Conservation (phyloP, 257 asterid genomes). For the Henckelia pumila region DNA sequence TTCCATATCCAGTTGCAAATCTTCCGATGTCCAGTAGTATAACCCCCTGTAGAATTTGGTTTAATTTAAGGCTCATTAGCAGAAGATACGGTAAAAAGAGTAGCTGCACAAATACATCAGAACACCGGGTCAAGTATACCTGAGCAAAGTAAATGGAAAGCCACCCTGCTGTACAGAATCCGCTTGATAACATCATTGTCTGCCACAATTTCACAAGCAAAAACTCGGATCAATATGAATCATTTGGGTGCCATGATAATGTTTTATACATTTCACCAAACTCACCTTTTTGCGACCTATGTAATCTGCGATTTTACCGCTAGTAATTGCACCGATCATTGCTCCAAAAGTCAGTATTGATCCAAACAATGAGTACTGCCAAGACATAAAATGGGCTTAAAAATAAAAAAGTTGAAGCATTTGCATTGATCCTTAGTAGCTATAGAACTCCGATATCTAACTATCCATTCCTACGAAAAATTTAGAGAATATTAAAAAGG, state of each 20-base stretch:
- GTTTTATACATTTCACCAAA: background rate
- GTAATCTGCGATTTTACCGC: slow-evolving; percentile 48
- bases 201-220: slow-evolving; percentile 19
- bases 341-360: slow-evolving; percentile 60
- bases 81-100: background rate
- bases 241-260: background rate
- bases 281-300: slow-evolving; percentile 53
- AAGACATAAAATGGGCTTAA: background rate
- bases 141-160: slow-evolving; percentile 49
- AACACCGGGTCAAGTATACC: slow-evolving; percentile 24
- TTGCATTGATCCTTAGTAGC: background rate
- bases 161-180: slow-evolving; percentile 53
- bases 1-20: slow-evolving; percentile 57
- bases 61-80: background rate
- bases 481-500: background rate
- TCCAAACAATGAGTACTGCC: slow-evolving; percentile 56
- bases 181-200: slow-evolving; percentile 52
- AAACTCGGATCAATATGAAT: background rate
- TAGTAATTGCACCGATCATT: slow-evolving; percentile 59
- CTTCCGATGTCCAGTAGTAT: slow-evolving; percentile 49
- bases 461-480: background rate
- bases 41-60: slow-evolving; percentile 30
- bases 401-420: background rate
- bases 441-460: background rate
- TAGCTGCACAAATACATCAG: background rate